Percentiles rank a stretch among this genome's conserved stretches.
Conservation (phyloP, 441 rosid genomes). For the Sinapis alba region DNA sequence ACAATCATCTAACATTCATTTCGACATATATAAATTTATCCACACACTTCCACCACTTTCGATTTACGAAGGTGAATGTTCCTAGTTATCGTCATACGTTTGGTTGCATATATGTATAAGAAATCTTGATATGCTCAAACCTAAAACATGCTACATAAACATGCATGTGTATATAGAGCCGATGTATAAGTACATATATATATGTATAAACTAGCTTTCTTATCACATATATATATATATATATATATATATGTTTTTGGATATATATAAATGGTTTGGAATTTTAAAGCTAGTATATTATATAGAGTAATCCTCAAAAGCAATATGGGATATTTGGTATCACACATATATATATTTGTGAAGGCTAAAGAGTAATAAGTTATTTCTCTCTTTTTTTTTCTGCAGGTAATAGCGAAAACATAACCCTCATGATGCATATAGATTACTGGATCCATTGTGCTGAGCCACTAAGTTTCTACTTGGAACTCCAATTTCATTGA, state of each 20-base stretch:
- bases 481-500: slow-evolving; percentile 15
- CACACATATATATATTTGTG: slow-evolving; percentile 13
- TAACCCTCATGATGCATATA: neutral
- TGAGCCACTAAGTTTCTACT: neutral
- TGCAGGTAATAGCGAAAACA: slow-evolving; percentile 25
- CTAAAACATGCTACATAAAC: neutral
- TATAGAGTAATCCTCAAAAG: neutral
- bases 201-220: neutral
- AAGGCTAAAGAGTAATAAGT: slow-evolving; percentile 15
- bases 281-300: neutral
- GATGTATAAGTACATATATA: neutral
- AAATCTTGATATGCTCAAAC: neutral
- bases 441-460: slow-evolving; percentile 7
- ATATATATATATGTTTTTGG: neutral
- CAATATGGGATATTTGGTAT: neutral
- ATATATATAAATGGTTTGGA: neutral
- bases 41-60: neutral
- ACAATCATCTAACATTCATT: too few relatives aligned
- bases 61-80: slow-evolving; percentile 2
- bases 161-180: neutral
- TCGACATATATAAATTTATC: too few relatives aligned
- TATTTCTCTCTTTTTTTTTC: neutral
- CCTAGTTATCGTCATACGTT: neutral
- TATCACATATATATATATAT: neutral
- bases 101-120: neutral